These are phyloP conservation scores for Forsythia viridissima DNA, from an alignment of 257 asterid genomes.

Conservation along the genomic window DNA sequence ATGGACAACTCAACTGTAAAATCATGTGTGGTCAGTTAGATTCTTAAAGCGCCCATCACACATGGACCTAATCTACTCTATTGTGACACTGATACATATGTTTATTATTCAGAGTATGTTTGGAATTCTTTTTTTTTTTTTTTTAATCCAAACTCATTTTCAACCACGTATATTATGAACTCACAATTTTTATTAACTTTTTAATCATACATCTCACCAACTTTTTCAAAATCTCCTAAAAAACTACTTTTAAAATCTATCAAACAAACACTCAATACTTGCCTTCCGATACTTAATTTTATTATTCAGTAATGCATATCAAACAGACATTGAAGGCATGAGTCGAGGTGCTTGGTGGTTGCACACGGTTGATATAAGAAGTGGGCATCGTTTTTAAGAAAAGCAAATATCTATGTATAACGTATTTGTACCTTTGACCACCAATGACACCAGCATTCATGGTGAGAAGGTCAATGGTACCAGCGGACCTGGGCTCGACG, in stretches of 20 bases:
- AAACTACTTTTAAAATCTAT: no score
- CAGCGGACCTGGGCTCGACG: conserved; percentile 51
- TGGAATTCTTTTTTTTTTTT: no score
- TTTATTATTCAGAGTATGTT: no score
- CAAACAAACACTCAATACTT: no score
- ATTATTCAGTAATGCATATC: neutral
- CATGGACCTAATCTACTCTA: neutral
- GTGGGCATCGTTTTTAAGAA: no score
- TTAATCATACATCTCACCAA: no score
- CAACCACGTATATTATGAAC: no score
- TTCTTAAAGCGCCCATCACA: conserved; percentile 1
- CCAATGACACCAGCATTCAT: conserved; percentile 75
- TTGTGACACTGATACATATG: neutral
- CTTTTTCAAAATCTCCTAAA: no score
- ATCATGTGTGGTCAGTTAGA: conserved; percentile 16
- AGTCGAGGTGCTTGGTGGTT: neutral
- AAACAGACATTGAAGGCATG: no score
- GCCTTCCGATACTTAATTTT: neutral
- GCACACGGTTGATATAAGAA: no score
- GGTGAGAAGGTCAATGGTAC: conserved; percentile 54
- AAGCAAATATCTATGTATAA: neutral
- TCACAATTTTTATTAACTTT: no score
- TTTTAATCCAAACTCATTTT: no score
- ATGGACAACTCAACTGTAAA: conserved; percentile 10
- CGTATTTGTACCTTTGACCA: conserved; percentile 50